Base-by-base conservation (phyloP, 1,284 basidiomycete species). In the Afroboletus lepidellus region DNA sequence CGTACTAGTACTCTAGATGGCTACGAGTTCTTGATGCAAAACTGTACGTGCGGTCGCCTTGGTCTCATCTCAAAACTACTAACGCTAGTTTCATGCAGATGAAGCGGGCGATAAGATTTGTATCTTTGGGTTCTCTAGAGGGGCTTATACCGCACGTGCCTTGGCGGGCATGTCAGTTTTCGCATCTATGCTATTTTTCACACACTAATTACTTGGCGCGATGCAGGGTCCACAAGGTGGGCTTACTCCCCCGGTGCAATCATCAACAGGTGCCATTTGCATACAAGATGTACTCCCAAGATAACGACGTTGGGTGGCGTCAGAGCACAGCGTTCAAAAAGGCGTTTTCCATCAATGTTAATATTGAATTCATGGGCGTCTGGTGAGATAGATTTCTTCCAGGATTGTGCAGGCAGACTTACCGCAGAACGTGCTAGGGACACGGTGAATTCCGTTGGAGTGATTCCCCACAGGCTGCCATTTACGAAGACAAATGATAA, bases 241-340 rank as follows among this genome's bases (percentile, higher is more conserved):
- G 76, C 7, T 60, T 78, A 11, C 57, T 78, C 0, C 77, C 76
- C 9, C 59, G 63, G 12, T 67, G 64, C 57, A 78, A 78, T 39
- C 68, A 74, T 42, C 81, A 85, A 49, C 83, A 87, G 62, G 75
- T 87, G n/a, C 79, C 80, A 0, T 86, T 87, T 57, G 86, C 85
- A 9, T 87, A 85, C 72, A 79, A 81, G 51, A 84, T 87, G 82
- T 87, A 78, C 67, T 77, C 74, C 9, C 61, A 68, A 20, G 71
- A 78, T 15, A 78, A 80, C 48, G 66, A 73, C 0, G 1, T 32
- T 5, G 84, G 84, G 0, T 83, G 80, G 78, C 57, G 60, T 21
- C 79, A 81, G 58, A 78, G 77, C 36, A 78, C 71, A 2, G 77
- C 72, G 0, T 89, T 88, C 74, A 87, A 85, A 62, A 77, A 77